phyloP scores from a whole-genome alignment of 805 yeast genomes.

The Clavispora vitiphila region DNA sequence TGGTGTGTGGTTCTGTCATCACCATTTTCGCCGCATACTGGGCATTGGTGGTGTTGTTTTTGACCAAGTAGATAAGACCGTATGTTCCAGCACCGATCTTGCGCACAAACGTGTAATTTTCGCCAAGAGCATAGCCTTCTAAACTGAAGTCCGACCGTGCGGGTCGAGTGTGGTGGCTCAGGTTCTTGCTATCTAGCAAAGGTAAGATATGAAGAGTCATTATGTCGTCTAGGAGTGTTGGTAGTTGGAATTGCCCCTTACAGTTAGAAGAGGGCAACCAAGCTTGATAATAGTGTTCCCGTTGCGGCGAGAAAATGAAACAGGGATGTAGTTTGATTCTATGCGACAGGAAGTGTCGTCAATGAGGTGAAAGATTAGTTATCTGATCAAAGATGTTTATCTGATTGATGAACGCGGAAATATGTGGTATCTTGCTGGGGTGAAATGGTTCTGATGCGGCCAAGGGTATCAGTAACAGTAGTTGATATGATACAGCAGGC shows the following conservation, averaged over 20 bases:
- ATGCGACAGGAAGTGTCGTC: too few relatives aligned
- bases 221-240: too few relatives aligned
- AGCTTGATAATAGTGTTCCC: too few relatives aligned
- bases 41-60: conserved; percentile 40
- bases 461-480: neutral
- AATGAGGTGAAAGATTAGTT: too few relatives aligned
- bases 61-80: conserved; percentile 42
- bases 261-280: too few relatives aligned
- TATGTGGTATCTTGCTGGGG: neutral
- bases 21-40: conserved; percentile 70
- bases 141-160: conserved; percentile 81
- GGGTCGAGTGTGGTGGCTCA: conserved; percentile 28
- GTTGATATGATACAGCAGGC: neutral
- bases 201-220: conserved; percentile 66
- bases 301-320: too few relatives aligned
- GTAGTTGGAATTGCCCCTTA: too few relatives aligned
- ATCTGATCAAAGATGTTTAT: too few relatives aligned
- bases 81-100: conserved; percentile 46
- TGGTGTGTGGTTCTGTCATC: conserved; percentile 39
- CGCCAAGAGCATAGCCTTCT: conserved; percentile 62
- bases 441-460: neutral
- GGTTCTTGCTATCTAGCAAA: conserved; percentile 37
- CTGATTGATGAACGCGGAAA: too few relatives aligned
- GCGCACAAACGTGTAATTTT: conserved; percentile 45
- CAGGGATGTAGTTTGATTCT: too few relatives aligned